Base-by-base conservation (phyloP, 23 red algal genomes). In the Gracilaria gracilis region DNA sequence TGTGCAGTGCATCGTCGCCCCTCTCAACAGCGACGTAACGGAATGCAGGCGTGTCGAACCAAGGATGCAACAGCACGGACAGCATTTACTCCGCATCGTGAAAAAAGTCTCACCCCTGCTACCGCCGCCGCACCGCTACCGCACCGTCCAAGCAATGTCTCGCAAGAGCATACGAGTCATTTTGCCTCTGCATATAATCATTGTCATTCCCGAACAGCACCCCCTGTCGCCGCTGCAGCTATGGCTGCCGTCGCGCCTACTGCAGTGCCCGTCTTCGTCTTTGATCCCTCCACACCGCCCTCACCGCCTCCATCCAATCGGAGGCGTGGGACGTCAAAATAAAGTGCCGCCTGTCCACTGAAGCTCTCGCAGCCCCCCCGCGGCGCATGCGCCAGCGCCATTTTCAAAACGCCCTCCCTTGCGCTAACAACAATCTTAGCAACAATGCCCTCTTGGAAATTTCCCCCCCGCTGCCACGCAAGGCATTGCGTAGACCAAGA, bases 401-500 rank as follows among this genome's bases (percentile, higher is more conserved):
- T 44, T 13, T 42, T 53, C 47, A 20, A n/a, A 49, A 24, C 6
- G 37, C 31, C 11, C 21, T 23, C 9, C 61, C n/a, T 67, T 25
- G 65, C 19, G 83, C 44, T 23, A 61, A 44, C 13, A 74, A 91
- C 31, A 75, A 81, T 47, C 51, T 50, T 0, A 37, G 23, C 36
- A 91, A 75, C 24, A 50, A 46, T 5, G 87, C 57, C 27, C 38
- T 91, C 32, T 19, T 91, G 14, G 50, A 64, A 39, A 81, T 91
- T 46, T 34, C 59, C 0, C 23, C 87, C 4, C 53, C 31, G 78
- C 87, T 9, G 38, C 24, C 20, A 24, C 71, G 40, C 55, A 66
- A 19, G 28, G 46, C 49, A 82, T 93, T 57, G 91, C 87, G 17
- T 93, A 82, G 91, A 86, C 91, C 9, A 93, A 93, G 82, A 81